These are phyloP conservation scores for Akanthomyces lecanii DNA, from an alignment of 2,329 filamentous ascomycete species.

Conservation along the genomic window DNA sequence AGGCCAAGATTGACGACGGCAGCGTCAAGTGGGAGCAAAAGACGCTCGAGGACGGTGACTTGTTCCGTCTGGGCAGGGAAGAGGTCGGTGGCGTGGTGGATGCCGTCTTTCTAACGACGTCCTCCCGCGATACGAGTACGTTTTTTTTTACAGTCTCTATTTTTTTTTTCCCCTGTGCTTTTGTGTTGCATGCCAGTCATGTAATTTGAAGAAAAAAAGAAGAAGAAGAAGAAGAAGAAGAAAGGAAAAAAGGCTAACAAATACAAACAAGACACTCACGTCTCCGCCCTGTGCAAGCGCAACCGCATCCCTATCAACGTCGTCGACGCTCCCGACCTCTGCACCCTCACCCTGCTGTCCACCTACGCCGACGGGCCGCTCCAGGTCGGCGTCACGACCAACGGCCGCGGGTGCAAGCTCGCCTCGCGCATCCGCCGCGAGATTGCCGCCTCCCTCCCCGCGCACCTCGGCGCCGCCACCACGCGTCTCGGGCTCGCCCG, in stretches of 20 bases:
- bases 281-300: constrained; percentile 70
- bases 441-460: constrained; percentile 74
- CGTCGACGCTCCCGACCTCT: constrained; percentile 78
- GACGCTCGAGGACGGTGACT: constrained; percentile 64
- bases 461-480: constrained; percentile 71
- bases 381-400: constrained; percentile 93
- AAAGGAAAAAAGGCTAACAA: not conserved
- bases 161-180: not conserved
- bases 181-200: too few relatives aligned
- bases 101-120: constrained; percentile 79
- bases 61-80: constrained; percentile 71
- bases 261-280: constrained; percentile 39
- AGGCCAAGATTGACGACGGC: constrained; percentile 62
- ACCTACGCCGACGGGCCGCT: constrained; percentile 87
- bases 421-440: constrained; percentile 85
- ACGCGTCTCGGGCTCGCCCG: constrained; percentile 71
- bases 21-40: constrained; percentile 63
- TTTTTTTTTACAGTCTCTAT: not conserved
- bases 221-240: too few relatives aligned
- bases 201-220: too few relatives aligned
- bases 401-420: constrained; percentile 89
- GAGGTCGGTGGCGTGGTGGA: constrained; percentile 79
- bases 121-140: constrained; percentile 43
- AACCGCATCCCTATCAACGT: constrained; percentile 91
- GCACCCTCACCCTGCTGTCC: constrained; percentile 84